phyloP scores from a whole-genome alignment of 2,329 filamentous ascomycete species.

The Neopestalotiopsis sp. region DNA sequence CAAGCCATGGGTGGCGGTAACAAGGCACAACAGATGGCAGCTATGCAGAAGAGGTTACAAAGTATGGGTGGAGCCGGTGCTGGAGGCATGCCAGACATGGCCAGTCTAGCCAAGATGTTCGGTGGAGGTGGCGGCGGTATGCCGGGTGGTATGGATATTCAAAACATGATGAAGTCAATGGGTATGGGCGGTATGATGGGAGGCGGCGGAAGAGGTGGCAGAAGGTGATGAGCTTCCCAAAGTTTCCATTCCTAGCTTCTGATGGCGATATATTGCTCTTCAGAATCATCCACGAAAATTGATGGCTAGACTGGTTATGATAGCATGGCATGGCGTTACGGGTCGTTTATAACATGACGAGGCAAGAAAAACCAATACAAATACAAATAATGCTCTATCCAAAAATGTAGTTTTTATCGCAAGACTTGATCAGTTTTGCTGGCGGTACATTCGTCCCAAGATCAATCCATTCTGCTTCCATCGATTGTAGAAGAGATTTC shows the following conservation, averaged over 20 bases:
- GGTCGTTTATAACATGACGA: slow-evolving; percentile 15
- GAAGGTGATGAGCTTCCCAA: slow-evolving; percentile 24
- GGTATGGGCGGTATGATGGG: slow-evolving; percentile 64
- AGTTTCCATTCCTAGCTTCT: neutral
- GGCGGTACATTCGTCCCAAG: too few relatives aligned
- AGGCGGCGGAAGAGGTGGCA: slow-evolving; percentile 39
- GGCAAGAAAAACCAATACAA: neutral
- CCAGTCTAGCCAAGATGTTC: slow-evolving; percentile 90
- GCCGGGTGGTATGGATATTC: slow-evolving; percentile 77
- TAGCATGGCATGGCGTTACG: slow-evolving; percentile 33
- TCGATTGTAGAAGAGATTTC: too few relatives aligned
- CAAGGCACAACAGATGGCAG: slow-evolving; percentile 90
- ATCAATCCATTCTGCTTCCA: too few relatives aligned
- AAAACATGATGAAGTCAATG: slow-evolving; percentile 79
- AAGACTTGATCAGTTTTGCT: too few relatives aligned
- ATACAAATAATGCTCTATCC: slow-evolving; percentile 3
- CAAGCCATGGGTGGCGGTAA: slow-evolving; percentile 89
- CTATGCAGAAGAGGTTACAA: slow-evolving; percentile 95
- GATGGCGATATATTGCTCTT: neutral
- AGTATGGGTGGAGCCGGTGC: slow-evolving; percentile 82
- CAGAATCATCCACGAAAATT: slow-evolving; percentile 2
- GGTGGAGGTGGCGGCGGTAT: slow-evolving; percentile 73
- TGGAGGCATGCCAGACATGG: slow-evolving; percentile 79
- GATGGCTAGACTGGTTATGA: slow-evolving; percentile 12
- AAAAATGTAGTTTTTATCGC: neutral